Evolutionary conservation across 73 alveolate species (phyloP), one percentile per base, ranked within the genome.

Genomic region (Symbiodinium natans): DNA sequence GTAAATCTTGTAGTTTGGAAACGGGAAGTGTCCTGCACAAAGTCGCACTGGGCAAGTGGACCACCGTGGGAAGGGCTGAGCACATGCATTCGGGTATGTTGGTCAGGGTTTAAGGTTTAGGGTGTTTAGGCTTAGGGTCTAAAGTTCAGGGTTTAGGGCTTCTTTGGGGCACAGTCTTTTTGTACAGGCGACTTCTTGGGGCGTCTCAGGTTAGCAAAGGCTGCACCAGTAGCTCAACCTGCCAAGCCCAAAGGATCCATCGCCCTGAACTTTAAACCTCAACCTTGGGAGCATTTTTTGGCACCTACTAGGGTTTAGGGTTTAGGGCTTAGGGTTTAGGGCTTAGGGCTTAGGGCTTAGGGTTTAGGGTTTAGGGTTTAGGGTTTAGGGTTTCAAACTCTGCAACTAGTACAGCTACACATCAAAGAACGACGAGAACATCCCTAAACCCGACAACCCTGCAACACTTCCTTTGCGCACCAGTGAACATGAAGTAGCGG

Each of bases 1-100:
- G 95, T 89, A 89, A 86, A 89, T 89, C 86, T 89, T 89, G 86
- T 89, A 89, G 86, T 59, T 89, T 56, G 95, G 95, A 40, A 89
- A 89, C 27, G 95, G 95, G 42, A 89, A 89, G 43, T 89, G 43
- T 89, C 95, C 95, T 89, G 83, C 83, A 36, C n/a, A n/a, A n/a
- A n/a, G n/a, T n/a, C n/a, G n/a, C n/a, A n/a, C n/a, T 33, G 1
- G 36, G 42, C n/a, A 10, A n/a, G n/a, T n/a, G n/a, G n/a, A n/a
- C n/a, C n/a, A n/a, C n/a, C n/a, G n/a, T n/a, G n/a, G n/a, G n/a
- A n/a, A n/a, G n/a, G n/a, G n/a, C n/a, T n/a, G n/a, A n/a, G n/a
- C n/a, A n/a, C n/a, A n/a, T n/a, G n/a, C n/a, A n/a, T n/a, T n/a
- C n/a, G n/a, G n/a, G n/a, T n/a, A n/a, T n/a, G n/a, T n/a, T n/a